phyloP scores from a whole-genome alignment of 1,139 yeast genomes.

The Geotrichum cucujoidarum region DNA sequence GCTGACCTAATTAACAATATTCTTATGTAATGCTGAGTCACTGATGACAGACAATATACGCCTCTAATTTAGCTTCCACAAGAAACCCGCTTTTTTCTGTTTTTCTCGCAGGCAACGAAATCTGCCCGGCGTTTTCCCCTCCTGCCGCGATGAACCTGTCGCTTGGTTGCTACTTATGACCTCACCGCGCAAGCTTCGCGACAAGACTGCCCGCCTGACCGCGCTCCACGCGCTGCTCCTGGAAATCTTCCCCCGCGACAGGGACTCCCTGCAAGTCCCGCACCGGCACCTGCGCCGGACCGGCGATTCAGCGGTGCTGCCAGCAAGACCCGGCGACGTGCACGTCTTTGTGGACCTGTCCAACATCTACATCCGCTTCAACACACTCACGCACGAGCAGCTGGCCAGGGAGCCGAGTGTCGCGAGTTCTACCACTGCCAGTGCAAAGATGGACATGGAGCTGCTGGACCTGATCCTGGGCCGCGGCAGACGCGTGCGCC shows the following conservation, averaged over 20 bases:
- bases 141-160: no score
- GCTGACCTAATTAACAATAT: no score
- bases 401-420: conserved; percentile 1
- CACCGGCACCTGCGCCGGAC: not conserved
- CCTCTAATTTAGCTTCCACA: no score
- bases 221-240: conserved; percentile 16
- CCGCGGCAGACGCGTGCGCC: conserved; percentile 23
- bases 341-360: conserved; percentile 26
- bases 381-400: conserved; percentile 1
- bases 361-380: conserved; percentile 25
- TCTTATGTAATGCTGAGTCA: no score
- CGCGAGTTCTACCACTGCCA: not conserved
- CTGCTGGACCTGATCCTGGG: conserved; percentile 22
- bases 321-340: conserved; percentile 13
- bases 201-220: conserved; percentile 13
- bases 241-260: conserved; percentile 23
- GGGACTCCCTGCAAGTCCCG: conserved; percentile 24
- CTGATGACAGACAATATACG: no score
- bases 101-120: no score
- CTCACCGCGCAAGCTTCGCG: no score
- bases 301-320: not conserved
- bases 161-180: no score
- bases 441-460: conserved; percentile 18
- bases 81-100: no score
- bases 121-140: no score